Conservation (phyloP, 805 yeast species). For the Priceomyces fermenticarens region DNA sequence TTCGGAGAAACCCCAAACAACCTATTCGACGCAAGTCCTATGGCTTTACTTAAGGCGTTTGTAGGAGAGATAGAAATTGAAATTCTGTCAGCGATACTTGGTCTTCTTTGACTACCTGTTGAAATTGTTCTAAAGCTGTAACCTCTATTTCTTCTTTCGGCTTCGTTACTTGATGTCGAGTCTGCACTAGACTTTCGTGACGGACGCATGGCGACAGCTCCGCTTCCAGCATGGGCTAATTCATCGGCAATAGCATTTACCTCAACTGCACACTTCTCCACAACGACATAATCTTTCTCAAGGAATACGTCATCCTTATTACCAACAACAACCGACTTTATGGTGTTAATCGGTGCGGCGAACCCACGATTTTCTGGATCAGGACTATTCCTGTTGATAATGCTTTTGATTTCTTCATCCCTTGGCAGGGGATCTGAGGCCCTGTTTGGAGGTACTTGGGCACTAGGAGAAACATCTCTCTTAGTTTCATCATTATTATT, state of each 20-base stretch:
- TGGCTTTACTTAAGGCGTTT: conserved; percentile 83
- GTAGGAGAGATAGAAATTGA: conserved; percentile 77
- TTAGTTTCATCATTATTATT: neutral
- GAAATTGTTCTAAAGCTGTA: conserved; percentile 46
- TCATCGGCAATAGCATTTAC: conserved; percentile 96
- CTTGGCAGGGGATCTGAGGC: conserved; percentile 6
- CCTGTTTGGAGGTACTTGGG: neutral
- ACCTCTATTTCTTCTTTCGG: conserved; percentile 17
- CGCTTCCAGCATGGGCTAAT: conserved; percentile 60
- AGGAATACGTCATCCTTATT: conserved; percentile 46
- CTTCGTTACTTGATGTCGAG: conserved; percentile 16
- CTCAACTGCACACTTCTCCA: conserved; percentile 92
- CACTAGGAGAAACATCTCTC: neutral
- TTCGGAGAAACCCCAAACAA: conserved; percentile 56
- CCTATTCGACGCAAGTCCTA: conserved; percentile 83
- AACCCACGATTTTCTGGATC: conserved; percentile 31
- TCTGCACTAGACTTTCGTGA: conserved; percentile 29
- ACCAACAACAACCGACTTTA: conserved; percentile 10
- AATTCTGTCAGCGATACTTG: conserved; percentile 60
- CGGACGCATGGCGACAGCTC: conserved; percentile 44
- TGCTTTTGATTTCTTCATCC: conserved; percentile 46
- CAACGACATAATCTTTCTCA: conserved; percentile 89
- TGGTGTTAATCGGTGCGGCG: conserved; percentile 17
- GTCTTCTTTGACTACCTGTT: conserved; percentile 52
- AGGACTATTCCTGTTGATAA: conserved; percentile 44